These are phyloP conservation scores for Solanum peruvianum DNA, from an alignment of 257 asterid genomes.

Conservation along the genomic window DNA sequence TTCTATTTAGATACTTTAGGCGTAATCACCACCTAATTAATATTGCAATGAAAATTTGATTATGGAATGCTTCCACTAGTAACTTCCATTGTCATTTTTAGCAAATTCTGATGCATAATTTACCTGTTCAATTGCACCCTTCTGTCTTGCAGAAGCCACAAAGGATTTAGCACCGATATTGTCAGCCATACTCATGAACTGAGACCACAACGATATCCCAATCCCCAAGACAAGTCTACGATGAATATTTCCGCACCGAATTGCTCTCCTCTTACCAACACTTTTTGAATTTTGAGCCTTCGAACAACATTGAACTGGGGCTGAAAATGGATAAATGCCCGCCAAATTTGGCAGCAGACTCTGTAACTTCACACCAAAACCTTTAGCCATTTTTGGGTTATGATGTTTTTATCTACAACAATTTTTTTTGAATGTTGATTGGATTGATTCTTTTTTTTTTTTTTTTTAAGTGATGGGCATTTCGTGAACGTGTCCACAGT, in stretches of 20 bases:
- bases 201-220: slow-evolving; percentile 60
- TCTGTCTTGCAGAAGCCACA: slow-evolving; percentile 70
- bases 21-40: not conserved
- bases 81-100: not conserved
- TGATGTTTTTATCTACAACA: not conserved
- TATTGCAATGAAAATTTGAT: not conserved
- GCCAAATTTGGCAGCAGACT: slow-evolving; percentile 15
- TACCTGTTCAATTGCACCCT: slow-evolving; percentile 61
- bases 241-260: slow-evolving; percentile 17
- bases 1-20: not conserved
- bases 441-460: not conserved
- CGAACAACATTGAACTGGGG: slow-evolving; percentile 9
- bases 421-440: not conserved
- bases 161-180: slow-evolving; percentile 42
- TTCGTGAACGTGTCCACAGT: slow-evolving; percentile 2
- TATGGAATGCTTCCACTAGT: not conserved
- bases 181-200: slow-evolving; percentile 40
- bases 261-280: not conserved
- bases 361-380: slow-evolving; percentile 27
- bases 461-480: not conserved
- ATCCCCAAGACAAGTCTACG: slow-evolving; percentile 53
- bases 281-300: not conserved
- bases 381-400: slow-evolving; percentile 25
- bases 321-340: slow-evolving; percentile 11
- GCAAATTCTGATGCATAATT: not conserved